Percentiles rank a stretch among this genome's conserved stretches.
phyloP scores from a whole-genome alignment of 257 asterid genomes.

The Orobanche coerulescens region DNA sequence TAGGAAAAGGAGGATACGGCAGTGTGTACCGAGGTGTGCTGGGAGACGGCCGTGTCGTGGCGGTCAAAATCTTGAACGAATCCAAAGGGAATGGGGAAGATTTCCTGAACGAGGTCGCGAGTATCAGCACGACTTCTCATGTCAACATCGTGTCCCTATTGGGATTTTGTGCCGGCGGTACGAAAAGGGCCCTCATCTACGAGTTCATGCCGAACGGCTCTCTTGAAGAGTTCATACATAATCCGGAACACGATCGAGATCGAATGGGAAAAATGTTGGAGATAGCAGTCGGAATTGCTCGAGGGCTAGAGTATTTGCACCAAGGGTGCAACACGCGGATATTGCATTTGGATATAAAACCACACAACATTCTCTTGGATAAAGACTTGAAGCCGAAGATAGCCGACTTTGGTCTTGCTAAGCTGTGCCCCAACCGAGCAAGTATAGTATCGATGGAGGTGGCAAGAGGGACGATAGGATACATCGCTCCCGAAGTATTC shows the following conservation, averaged over 20 bases:
- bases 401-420: not conserved
- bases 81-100: slow-evolving; percentile 26
- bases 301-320: not conserved
- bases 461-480: slow-evolving; percentile 4
- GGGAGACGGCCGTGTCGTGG: slow-evolving; percentile 22
- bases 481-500: not conserved
- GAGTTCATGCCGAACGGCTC: slow-evolving; percentile 43
- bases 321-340: not conserved
- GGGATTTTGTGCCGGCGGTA: slow-evolving; percentile 36
- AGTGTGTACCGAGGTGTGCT: slow-evolving; percentile 32
- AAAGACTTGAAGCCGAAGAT: not conserved
- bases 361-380: not conserved
- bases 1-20: slow-evolving; percentile 41
- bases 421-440: not conserved
- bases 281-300: not conserved
- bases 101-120: slow-evolving; percentile 38
- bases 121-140: slow-evolving; percentile 40
- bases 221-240: not conserved
- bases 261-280: not conserved
- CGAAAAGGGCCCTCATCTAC: slow-evolving; percentile 31
- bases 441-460: not conserved
- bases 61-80: slow-evolving; percentile 32
- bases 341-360: not conserved
- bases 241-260: not conserved
- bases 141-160: slow-evolving; percentile 30